Evolutionary conservation across 2,329 filamentous ascomycete genomes (phyloP), one percentile per base, ranked within the genome.

Genomic region (Xylaria sp.): DNA sequence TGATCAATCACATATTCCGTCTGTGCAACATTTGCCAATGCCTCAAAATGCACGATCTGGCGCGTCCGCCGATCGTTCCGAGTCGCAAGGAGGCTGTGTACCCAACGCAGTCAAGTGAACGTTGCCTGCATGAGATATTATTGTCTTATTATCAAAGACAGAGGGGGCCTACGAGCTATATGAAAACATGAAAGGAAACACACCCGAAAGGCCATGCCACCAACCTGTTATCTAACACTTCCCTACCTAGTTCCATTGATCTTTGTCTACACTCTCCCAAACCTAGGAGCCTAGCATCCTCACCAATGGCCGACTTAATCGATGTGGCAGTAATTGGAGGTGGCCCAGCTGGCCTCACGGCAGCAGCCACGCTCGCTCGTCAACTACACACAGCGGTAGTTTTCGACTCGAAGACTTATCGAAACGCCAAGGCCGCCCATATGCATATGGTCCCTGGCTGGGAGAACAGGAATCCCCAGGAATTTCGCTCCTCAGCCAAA

Each of bases 251-350:
- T 40, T 19, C 15, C 11, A 19, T n/a, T 40, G 37, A 15, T 5
- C n/a, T n/a, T 19, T 40, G 9, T 9, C 9, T n/a, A 19, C 37
- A 40, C 3, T 40, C 19, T 19, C 15, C 15, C 4, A n/a, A 5
- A n/a, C 5, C 9, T 40, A n/a, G 15, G 5, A 19, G 37, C 17
- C 17, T n/a, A n/a, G 17, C 17, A 40, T 6, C 15, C 37, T 3
- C 17, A 21, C 9, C 38, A 41, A 41, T 41, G 38, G 17, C 17
- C 19, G 38, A 41, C 37, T 40, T 19, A 8, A 58, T 63, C 19
- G 68, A 71, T 13, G 67, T 67, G 4, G 63, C 63, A 6, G 60
- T 70, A 13, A 63, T 71, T 9, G 68, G 69, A 10, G 69, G 64
- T 4, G 67, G 68, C 0, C 65, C 67, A 2, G 66, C 69, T 31